phyloP scores from a whole-genome alignment of 805 yeast genomes.

The Candida sakaeoensis region DNA sequence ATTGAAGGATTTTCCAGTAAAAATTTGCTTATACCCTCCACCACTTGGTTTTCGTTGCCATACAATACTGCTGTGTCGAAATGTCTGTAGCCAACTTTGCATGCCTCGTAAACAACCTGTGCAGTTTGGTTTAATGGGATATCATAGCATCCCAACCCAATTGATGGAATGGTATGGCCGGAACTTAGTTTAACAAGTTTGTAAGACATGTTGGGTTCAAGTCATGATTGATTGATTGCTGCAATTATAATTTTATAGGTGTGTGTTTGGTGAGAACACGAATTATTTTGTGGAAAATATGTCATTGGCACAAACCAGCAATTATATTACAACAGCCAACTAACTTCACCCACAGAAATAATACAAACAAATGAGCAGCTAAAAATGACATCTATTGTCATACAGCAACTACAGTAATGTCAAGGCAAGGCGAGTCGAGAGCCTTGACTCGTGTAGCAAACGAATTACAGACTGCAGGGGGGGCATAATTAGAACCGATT shows the following conservation, averaged over 20 bases:
- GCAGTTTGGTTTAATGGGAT: slow-evolving; percentile 30
- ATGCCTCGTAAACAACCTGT: slow-evolving; percentile 51
- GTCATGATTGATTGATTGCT: background rate
- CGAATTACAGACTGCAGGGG: no score
- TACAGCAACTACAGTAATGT: no score
- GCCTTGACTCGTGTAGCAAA: no score
- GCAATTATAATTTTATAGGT: background rate
- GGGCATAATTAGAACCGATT: no score
- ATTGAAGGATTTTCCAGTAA: slow-evolving; percentile 29
- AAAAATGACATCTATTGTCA: no score
- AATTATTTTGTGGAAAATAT: no score
- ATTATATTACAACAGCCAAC: no score
- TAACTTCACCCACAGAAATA: no score
- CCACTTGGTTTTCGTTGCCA: slow-evolving; percentile 64
- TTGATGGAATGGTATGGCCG: slow-evolving; percentile 37
- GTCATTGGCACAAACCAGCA: no score
- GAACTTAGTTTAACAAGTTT: slow-evolving; percentile 21
- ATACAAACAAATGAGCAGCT: no score
- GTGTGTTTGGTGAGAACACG: no score
- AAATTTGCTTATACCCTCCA: slow-evolving; percentile 53
- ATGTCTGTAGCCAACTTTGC: slow-evolving; percentile 64
- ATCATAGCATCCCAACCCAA: slow-evolving; percentile 51
- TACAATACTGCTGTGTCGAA: slow-evolving; percentile 75
- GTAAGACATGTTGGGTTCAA: slow-evolving; percentile 7
- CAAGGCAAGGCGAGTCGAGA: no score